Evolutionary conservation across 2,329 filamentous ascomycete species (phyloP), one percentile per base, ranked within the genome.

Genomic region (Hirsutella minnesotensis): DNA sequence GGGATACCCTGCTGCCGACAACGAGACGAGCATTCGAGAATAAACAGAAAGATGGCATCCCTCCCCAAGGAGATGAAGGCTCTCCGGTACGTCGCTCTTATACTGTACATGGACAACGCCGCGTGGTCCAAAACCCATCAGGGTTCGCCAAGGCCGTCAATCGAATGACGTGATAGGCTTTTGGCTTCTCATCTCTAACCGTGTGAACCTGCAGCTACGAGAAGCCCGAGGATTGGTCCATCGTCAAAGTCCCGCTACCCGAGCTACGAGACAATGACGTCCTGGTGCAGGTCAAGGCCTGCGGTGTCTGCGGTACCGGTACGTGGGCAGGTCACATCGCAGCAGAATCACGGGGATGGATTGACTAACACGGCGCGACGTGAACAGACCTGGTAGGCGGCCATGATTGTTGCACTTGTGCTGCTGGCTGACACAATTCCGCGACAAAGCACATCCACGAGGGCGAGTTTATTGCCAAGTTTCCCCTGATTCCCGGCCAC

Each of bases 401-500:
- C 19, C 53, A 48, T 46, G 51, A 42, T 47, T 37, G 40, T 27
- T 13, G 8, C 22, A 9, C 36, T 19, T 29, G 7, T 15, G 5
- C 15, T 27, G 15, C 13, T 16, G 21, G 3, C 31, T 19, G 2
- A 24, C 34, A 8, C 22, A 9, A 30, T 40, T 24, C 4, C 12
- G 29, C 15, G 9, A 15, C 5, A 9, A 42, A 57, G 58, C 75
- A 80, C 54, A 79, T 79, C 53, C 79, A 83, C 55, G 75, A 83
- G 58, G 81, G 80, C 54, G 79, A 83, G 62, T 84, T 84, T 51
- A 68, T 69, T 36, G 66, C 65, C 49, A 65, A 79, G 63, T 82
- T 82, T 56, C 79, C 79, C 41, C 64, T 82, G 45, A 78, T 82
- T 52, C 78, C 78, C 46, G 78, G 79, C 40, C 80, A 84, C 52